These are phyloP conservation scores for Aspergillus awamori DNA, from an alignment of 2,329 filamentous ascomycete genomes.

Conservation along the genomic window DNA sequence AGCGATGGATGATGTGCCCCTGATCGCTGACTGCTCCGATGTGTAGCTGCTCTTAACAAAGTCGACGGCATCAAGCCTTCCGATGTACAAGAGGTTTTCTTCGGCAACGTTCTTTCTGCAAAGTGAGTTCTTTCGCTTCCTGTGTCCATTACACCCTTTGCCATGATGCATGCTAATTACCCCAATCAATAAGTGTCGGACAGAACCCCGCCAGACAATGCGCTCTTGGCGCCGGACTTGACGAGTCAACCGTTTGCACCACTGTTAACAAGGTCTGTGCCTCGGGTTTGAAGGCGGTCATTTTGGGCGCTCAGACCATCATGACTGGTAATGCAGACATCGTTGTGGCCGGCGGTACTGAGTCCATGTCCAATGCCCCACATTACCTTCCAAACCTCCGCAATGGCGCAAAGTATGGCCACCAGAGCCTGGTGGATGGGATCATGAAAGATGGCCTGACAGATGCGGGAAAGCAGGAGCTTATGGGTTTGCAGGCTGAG, in stretches of 20 bases:
- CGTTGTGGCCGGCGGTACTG: slow-evolving; percentile 89
- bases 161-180: slow-evolving; percentile 19
- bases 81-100: slow-evolving; percentile 94
- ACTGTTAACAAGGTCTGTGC: slow-evolving; percentile 99
- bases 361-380: slow-evolving; percentile 98
- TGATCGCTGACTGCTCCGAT: slow-evolving; percentile 17
- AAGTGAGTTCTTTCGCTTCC: slow-evolving; percentile 62
- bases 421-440: slow-evolving; percentile 85
- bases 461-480: slow-evolving; percentile 86
- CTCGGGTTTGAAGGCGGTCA: slow-evolving; percentile 89
- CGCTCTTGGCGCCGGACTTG: slow-evolving; percentile 83
- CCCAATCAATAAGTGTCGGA: slow-evolving; percentile 66
- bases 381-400: slow-evolving; percentile 92
- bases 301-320: slow-evolving; percentile 94
- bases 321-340: slow-evolving; percentile 93
- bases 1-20: not conserved
- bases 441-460: slow-evolving; percentile 93
- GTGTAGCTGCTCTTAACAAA: slow-evolving; percentile 74
- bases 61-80: slow-evolving; percentile 83
- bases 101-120: slow-evolving; percentile 96
- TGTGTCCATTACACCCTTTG: not conserved
- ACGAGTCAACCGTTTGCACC: slow-evolving; percentile 78
- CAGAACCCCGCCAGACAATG: slow-evolving; percentile 97
- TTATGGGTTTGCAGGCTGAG: slow-evolving; percentile 93
- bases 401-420: slow-evolving; percentile 88